These are phyloP conservation scores for Lathyrus aphaca DNA, from an alignment of 306 rosid genomes.

Conservation along the genomic window DNA sequence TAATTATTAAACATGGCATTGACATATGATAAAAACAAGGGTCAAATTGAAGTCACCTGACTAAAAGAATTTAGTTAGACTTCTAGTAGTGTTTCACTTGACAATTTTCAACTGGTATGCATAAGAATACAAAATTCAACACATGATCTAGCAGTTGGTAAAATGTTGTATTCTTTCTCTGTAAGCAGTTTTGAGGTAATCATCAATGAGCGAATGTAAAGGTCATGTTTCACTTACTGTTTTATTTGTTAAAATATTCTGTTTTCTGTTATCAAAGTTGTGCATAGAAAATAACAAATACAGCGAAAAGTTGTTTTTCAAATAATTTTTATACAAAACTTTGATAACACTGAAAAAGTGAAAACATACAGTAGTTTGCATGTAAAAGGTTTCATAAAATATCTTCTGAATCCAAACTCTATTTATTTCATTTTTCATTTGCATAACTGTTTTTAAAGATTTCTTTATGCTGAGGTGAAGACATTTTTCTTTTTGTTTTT, in stretches of 20 bases:
- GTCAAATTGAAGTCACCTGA: background rate
- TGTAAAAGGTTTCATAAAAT: no score
- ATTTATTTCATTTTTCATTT: background rate
- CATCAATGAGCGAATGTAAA: no score
- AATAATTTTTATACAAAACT: background rate
- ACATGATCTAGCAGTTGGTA: background rate
- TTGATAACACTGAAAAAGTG: background rate
- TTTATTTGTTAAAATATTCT: no score
- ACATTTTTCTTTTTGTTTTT: background rate
- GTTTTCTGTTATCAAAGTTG: no score
- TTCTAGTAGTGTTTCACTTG: background rate
- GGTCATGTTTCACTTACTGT: no score
- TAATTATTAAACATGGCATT: background rate
- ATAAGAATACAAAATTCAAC: background rate
- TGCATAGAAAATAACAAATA: background rate
- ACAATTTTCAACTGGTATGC: constrained; percentile 2
- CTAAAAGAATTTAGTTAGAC: background rate
- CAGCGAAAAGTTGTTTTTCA: background rate
- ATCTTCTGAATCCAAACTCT: no score
- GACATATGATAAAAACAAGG: background rate
- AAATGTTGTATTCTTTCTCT: no score
- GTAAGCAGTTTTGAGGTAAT: no score
- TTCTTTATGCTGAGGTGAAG: background rate
- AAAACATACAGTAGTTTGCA: no score
- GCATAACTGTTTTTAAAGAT: background rate